Conservation (phyloP, 805 yeast genomes). For the Candida fluviatilis region DNA sequence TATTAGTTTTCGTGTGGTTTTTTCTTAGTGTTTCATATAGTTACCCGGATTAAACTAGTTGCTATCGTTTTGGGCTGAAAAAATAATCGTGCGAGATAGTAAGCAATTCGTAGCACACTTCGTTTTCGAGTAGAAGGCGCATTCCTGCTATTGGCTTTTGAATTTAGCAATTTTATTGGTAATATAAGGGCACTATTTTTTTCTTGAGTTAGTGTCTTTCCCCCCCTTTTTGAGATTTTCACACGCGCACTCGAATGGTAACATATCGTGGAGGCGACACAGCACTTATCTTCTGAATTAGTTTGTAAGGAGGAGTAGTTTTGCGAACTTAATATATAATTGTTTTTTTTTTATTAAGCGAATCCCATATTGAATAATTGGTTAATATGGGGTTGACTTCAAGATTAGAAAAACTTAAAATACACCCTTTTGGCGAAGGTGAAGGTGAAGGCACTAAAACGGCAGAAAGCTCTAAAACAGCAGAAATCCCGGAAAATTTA, state of each 20-base stretch:
- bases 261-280: background rate
- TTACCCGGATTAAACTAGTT: background rate
- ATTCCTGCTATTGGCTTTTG: no score
- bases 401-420: constrained; percentile 23
- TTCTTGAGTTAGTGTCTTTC: background rate
- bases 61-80: no score
- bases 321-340: no score
- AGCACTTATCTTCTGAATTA: background rate
- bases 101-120: no score
- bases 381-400: constrained; percentile 24
- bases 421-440: constrained; percentile 6
- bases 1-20: no score
- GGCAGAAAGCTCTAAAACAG: background rate
- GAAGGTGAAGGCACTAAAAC: background rate
- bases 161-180: no score
- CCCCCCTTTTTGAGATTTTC: background rate
- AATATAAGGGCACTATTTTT: constrained; percentile 1
- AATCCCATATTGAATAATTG: background rate
- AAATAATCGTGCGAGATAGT: background rate
- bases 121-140: no score
- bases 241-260: background rate
- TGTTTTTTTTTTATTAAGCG: no score
- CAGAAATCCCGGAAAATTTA: constrained; percentile 14
- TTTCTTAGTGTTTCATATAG: no score
- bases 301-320: no score